Evolutionary conservation across 352 stramenopile genomes (phyloP).

Genomic region (Globisporangium splendens): DNA sequence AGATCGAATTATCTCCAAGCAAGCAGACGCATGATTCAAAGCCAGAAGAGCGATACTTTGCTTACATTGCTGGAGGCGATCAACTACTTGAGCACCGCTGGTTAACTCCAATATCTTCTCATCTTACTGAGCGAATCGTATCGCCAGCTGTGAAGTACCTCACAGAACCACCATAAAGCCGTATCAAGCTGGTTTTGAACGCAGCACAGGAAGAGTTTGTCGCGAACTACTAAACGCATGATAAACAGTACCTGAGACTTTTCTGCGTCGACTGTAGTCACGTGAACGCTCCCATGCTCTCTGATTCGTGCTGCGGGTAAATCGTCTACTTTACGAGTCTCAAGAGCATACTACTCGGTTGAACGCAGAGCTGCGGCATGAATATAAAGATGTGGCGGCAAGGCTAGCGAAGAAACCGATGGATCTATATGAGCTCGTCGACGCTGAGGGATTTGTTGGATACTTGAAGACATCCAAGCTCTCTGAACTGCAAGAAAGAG

Average conservation of each 20-base stretch:
- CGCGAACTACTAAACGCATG: constrained; percentile 44
- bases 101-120: constrained; percentile 29
- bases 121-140: constrained; percentile 41
- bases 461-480: constrained; percentile 42
- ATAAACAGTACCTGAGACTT: constrained; percentile 18
- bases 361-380: constrained; percentile 53
- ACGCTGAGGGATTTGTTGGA: constrained; percentile 53
- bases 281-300: constrained; percentile 41
- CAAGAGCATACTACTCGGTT: constrained; percentile 39
- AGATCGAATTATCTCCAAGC: background rate
- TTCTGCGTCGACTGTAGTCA: constrained; percentile 47
- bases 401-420: constrained; percentile 55
- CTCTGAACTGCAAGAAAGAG: constrained; percentile 39
- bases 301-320: constrained; percentile 35
- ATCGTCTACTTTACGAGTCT: constrained; percentile 42
- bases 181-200: constrained; percentile 42
- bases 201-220: constrained; percentile 41
- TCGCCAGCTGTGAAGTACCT: constrained; percentile 55
- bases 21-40: background rate
- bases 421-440: constrained; percentile 73
- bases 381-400: constrained; percentile 75
- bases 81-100: constrained; percentile 36
- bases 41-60: constrained; percentile 57
- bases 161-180: constrained; percentile 18
- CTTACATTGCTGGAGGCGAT: constrained; percentile 37